These are phyloP conservation scores for Telopea speciosissima DNA, from an alignment of 177 flowering plant species.

Conservation along the genomic window DNA sequence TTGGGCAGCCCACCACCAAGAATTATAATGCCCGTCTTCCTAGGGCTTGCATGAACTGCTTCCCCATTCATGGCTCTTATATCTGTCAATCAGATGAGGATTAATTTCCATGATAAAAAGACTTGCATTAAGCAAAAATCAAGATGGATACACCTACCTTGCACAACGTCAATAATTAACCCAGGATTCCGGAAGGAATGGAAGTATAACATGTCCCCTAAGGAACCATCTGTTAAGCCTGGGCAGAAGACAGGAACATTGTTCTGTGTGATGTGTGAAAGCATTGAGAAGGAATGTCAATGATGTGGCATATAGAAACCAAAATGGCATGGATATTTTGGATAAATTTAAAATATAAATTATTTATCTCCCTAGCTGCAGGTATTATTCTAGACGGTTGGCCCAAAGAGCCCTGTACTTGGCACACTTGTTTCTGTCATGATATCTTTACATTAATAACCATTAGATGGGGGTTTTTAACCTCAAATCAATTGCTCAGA, in stretches of 20 bases:
- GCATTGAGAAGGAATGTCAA: neutral
- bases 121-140: neutral
- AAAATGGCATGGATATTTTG: neutral
- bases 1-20: conserved; percentile 97
- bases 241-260: conserved; percentile 86
- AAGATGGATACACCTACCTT: conserved; percentile 40
- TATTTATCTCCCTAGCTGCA: neutral
- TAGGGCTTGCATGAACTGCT: conserved; percentile 79
- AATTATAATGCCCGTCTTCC: conserved; percentile 86
- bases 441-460: neutral
- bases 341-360: neutral
- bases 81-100: conserved; percentile 37
- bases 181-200: conserved; percentile 83
- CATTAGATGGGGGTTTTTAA: neutral
- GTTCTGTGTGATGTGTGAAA: conserved; percentile 76
- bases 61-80: conserved; percentile 88
- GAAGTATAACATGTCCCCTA: conserved; percentile 94
- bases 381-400: neutral
- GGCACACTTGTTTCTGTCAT: neutral
- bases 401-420: neutral
- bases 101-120: conserved; percentile 5
- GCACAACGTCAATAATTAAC: conserved; percentile 70
- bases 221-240: conserved; percentile 88
- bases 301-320: neutral
- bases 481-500: no score